phyloP scores from a whole-genome alignment of 139 green algal genomes.

The Tetradesmus obliquus region DNA sequence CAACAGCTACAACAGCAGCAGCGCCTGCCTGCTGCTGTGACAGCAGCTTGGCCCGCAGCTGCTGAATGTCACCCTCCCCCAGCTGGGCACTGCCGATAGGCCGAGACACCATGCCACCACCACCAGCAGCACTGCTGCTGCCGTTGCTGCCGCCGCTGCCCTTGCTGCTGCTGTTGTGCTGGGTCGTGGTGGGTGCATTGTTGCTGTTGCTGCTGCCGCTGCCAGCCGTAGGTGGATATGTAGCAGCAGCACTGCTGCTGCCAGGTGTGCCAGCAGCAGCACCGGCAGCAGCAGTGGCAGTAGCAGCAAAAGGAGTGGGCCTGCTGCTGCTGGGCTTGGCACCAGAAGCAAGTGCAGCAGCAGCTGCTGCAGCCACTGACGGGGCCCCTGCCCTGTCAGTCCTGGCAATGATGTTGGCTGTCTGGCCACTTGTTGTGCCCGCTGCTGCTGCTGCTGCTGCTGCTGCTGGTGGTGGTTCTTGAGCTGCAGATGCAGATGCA shows the following conservation, averaged over 20 bases:
- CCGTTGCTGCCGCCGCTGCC: not conserved
- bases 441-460: not conserved
- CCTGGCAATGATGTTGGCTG: not conserved
- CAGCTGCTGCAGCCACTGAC: not conserved
- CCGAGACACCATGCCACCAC: not conserved
- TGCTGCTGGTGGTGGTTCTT: not conserved
- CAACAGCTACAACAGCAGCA: not conserved
- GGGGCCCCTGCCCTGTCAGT: not conserved
- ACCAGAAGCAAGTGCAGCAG: not conserved
- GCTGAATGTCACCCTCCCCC: conserved; percentile 5
- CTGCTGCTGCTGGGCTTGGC: not conserved
- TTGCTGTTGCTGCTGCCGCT: too few species aligned
- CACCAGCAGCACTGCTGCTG: not conserved
- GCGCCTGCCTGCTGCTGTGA: not conserved
- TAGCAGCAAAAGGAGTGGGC: not conserved
- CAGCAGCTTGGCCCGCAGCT: not conserved
- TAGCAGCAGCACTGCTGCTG: too few species aligned
- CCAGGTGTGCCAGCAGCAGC: not conserved
- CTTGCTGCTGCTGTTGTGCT: too few species aligned
- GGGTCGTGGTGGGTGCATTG: too few species aligned
- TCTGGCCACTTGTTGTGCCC: not conserved
- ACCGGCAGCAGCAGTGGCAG: not conserved
- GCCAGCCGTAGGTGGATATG: too few species aligned
- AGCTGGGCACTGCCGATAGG: not conserved
- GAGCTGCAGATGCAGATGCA: too few species aligned